Conservation (phyloP, 352 stramenopile species). For the Phytophthora tentaculata region DNA sequence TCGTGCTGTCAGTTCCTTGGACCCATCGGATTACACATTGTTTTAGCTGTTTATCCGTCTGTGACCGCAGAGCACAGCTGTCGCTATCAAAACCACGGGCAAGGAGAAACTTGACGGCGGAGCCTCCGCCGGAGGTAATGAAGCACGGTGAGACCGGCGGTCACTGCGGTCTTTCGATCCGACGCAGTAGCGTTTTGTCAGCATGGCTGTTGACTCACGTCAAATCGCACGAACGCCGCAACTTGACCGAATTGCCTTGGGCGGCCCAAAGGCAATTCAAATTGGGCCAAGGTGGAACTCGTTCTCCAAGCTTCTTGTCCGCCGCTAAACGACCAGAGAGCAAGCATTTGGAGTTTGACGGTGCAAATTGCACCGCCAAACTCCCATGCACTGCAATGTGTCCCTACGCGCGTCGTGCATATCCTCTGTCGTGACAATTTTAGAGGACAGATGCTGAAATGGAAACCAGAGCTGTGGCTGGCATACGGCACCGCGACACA, state of each 20-base stretch:
- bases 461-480: conserved; percentile 12
- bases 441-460: conserved; percentile 24
- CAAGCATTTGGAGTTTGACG: not conserved
- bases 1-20: conserved; percentile 14
- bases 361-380: too few relatives aligned
- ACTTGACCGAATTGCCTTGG: conserved; percentile 10
- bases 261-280: too few relatives aligned
- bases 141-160: conserved; percentile 5
- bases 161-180: conserved; percentile 15
- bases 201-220: conserved; percentile 26
- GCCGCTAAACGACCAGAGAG: conserved; percentile 21
- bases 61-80: conserved; percentile 23
- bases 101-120: conserved; percentile 5
- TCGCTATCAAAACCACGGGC: conserved; percentile 17
- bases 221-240: conserved; percentile 19
- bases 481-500: conserved; percentile 1
- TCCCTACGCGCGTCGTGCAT: conserved; percentile 7
- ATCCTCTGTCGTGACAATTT: conserved; percentile 21
- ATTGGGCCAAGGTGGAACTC: too few relatives aligned
- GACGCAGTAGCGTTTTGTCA: conserved; percentile 14
- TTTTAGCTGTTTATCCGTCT: conserved; percentile 20
- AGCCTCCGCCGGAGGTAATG: not conserved
- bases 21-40: conserved; percentile 22
- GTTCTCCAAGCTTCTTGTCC: too few relatives aligned
- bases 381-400: too few relatives aligned